phyloP scores from a whole-genome alignment of 2,329 filamentous ascomycete genomes.

The Dothidotthia symphoricarpi region DNA sequence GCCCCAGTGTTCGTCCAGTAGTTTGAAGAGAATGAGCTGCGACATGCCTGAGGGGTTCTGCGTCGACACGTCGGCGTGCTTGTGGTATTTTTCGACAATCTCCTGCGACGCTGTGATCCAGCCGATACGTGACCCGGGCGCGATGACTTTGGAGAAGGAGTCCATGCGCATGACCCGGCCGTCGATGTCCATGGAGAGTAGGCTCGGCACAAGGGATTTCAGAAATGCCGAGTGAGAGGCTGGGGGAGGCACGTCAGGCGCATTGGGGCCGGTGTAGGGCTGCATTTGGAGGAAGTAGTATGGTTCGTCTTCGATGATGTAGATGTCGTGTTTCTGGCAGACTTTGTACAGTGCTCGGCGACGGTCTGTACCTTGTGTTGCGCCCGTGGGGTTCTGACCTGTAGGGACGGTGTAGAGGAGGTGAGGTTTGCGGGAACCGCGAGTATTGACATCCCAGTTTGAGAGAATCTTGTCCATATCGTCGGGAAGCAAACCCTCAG shows the following conservation, averaged over 20 bases:
- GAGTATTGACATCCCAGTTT: slow-evolving; percentile 60
- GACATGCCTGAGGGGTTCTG: slow-evolving; percentile 85
- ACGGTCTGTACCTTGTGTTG: slow-evolving; percentile 69
- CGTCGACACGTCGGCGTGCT: slow-evolving; percentile 77
- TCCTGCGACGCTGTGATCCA: slow-evolving; percentile 90
- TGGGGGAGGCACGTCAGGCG: slow-evolving; percentile 56
- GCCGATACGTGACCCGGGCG: slow-evolving; percentile 76
- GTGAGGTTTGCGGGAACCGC: slow-evolving; percentile 62
- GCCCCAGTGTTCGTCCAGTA: slow-evolving; percentile 92
- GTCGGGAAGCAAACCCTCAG: slow-evolving; percentile 62
- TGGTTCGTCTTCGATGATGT: slow-evolving; percentile 88
- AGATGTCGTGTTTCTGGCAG: slow-evolving; percentile 79
- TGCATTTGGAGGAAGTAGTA: slow-evolving; percentile 94
- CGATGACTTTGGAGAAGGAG: slow-evolving; percentile 88
- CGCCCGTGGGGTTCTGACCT: slow-evolving; percentile 88
- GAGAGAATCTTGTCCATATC: slow-evolving; percentile 62
- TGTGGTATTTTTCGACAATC: slow-evolving; percentile 76
- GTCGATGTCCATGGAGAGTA: slow-evolving; percentile 77
- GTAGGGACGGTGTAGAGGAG: slow-evolving; percentile 72
- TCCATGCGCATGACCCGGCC: slow-evolving; percentile 88
- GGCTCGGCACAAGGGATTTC: slow-evolving; percentile 67
- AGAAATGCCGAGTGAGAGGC: slow-evolving; percentile 71
- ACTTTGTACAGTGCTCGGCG: slow-evolving; percentile 72
- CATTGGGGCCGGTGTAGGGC: slow-evolving; percentile 61
- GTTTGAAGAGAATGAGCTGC: slow-evolving; percentile 80